phyloP scores from a whole-genome alignment of 2,329 filamentous ascomycete species.

The Aspergillus cejpii region DNA sequence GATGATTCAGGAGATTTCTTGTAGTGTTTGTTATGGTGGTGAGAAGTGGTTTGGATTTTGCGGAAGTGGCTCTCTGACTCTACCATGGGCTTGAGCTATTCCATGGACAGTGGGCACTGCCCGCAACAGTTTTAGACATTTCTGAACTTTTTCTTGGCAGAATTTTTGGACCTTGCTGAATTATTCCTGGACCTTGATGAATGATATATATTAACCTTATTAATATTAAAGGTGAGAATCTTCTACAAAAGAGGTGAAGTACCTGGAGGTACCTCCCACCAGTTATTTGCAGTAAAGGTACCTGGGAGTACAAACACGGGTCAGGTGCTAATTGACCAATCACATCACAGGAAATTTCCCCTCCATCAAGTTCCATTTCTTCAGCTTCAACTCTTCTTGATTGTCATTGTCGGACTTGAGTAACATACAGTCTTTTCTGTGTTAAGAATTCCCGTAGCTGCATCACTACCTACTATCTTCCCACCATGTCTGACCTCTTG shows the following conservation, averaged over 20 bases:
- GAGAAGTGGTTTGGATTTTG: conserved; percentile 20
- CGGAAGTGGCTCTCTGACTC: conserved; percentile 14
- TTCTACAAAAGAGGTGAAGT: too few species aligned
- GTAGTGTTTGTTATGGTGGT: conserved; percentile 26
- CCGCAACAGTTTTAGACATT: too few species aligned
- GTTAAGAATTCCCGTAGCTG: background rate
- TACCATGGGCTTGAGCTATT: conserved; percentile 22
- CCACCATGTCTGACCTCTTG: conserved; percentile 33
- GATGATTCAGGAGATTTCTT: too few species aligned
- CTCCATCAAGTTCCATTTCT: background rate
- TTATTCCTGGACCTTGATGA: conserved; percentile 28
- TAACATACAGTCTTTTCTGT: too few species aligned
- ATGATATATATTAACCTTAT: conserved; percentile 17
- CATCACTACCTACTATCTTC: background rate
- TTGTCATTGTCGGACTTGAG: background rate
- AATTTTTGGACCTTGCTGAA: too few species aligned
- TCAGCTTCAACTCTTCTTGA: background rate
- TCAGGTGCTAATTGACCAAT: background rate
- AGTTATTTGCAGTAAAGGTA: background rate
- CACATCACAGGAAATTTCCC: background rate
- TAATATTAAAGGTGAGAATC: too few species aligned
- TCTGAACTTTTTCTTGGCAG: too few species aligned
- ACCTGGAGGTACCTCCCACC: background rate
- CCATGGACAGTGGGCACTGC: too few species aligned
- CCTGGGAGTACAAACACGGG: background rate